Base-by-base conservation (phyloP, 148 eudicot species). In the Chenopodium album region DNA sequence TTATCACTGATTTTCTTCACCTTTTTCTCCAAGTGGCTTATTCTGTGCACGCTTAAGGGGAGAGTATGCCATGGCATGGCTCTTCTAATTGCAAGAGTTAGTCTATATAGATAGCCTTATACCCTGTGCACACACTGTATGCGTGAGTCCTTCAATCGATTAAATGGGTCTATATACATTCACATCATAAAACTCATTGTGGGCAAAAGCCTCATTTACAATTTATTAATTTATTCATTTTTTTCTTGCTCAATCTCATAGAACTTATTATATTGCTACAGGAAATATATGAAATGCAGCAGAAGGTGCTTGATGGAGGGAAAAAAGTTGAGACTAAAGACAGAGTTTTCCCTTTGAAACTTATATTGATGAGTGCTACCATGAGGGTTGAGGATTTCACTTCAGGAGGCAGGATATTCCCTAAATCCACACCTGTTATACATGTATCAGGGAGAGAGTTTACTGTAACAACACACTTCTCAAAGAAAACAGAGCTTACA, bases 291-390 rank as follows among this genome's bases (percentile, higher is more conserved):
- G 87, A 91, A 84, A 88, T 87, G 71, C 99, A 90, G 78, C 89
- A 81, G 44, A 37, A 37, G 44, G 44, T 37, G 76, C 10, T 87
- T 64, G 87, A 76, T 75, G 78, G 88, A 31, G 95, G 95, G 85
- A 84, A 84, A 86, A 74, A 19, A 77, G 86, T 92, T 16, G 78
- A 20, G 19, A 76, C 87, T 50, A 84, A 87, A 76, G 71, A 77
- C 41, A 84, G 66, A 86, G 79, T 94, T 50, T 89, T 73, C 78
- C 94, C 95, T 8, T 76, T 93, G 81, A 93, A 93, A 81, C 93
- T 96, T 76, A 88, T 96, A 59, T 90, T 96, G 79, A 96, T 96
- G 99, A 96, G 99, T 86, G 98, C 99, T 76, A 96, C 99, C 74
- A 82, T 96, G 79, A 88, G 91, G 64, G 93, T 91, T 80, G 93